Evolutionary conservation across 2,329 filamentous ascomycete species (phyloP), one percentile per base, ranked within the genome.

Genomic region (Fusarium sp.): DNA sequence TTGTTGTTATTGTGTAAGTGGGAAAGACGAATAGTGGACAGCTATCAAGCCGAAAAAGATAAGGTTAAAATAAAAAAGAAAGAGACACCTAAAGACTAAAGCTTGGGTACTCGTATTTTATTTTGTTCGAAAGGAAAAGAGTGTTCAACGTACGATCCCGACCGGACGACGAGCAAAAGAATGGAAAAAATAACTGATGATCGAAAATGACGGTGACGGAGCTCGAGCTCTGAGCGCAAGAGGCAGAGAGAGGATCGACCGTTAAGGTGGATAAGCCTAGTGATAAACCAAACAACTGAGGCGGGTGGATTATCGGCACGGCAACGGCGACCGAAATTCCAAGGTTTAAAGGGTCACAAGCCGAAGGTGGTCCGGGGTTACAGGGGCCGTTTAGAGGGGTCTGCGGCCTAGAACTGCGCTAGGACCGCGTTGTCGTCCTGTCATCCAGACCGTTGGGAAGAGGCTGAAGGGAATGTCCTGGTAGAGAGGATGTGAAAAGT

Each of bases 251-350:
- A 66, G 25, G 60, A 65, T 53, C 34, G 34, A 53, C 50, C 50
- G 50, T 53, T 53, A 24, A 40, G 50, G 50, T 53, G 50, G 50
- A 29, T 53, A 53, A 53, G 18, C 27, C 14, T 47, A 29, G 24
- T 29, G 16, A 15, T 25, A 29, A 53, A 43, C 53, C 40, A 66
- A 66, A 66, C 61, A 66, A 65, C 59, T 29, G 45, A 40, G 30
- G 50, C 25, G 12, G 40, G 53, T 66, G 63, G 63, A 47, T 61
- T 51, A 66, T 66, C 63, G 63, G 63, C 63, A 66, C 53, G 43
- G 63, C 63, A 66, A 66, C 63, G 63, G n/a, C 18, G 14, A 52
- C 50, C 34, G n/a, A 56, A 51, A 65, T 66, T 65, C 60, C 62
- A 65, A 47, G 52, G 54, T 50, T 58, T 49, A 57, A 45, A 66